These are phyloP conservation scores for Geranium rotundifolium DNA, from an alignment of 345 rosid species.

Conservation along the genomic window DNA sequence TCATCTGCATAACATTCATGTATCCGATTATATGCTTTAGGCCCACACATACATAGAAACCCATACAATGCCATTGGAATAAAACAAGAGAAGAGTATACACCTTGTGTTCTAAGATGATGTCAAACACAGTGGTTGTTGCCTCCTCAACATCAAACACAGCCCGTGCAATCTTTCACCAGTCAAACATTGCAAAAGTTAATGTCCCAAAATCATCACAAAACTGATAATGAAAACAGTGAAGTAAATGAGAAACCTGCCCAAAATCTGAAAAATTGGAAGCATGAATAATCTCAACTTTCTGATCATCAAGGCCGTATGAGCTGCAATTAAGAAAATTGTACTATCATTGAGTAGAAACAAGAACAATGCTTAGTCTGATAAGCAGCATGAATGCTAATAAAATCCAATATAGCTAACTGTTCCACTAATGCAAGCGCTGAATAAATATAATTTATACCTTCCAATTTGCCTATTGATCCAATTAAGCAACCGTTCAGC, in stretches of 20 bases:
- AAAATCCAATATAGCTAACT: too few relatives aligned
- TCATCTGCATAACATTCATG: slow-evolving; percentile 37
- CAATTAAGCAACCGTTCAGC: slow-evolving; percentile 73
- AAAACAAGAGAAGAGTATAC: background rate
- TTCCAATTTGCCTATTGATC: slow-evolving; percentile 81
- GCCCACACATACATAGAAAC: background rate
- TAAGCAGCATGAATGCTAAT: too few relatives aligned
- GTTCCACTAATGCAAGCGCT: too few relatives aligned
- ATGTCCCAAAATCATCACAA: background rate
- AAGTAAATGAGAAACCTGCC: slow-evolving; percentile 41
- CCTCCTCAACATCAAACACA: slow-evolving; percentile 85
- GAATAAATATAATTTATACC: slow-evolving; percentile 29
- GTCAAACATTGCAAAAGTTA: slow-evolving; percentile 3
- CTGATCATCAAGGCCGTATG: slow-evolving; percentile 69
- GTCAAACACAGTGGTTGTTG: slow-evolving; percentile 69
- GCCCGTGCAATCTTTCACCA: slow-evolving; percentile 67
- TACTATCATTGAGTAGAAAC: too few relatives aligned
- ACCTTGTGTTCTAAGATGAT: slow-evolving; percentile 76
- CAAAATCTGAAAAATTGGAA: slow-evolving; percentile 62
- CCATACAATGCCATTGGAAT: background rate
- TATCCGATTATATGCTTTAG: background rate
- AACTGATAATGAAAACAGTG: background rate
- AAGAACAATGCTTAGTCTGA: too few relatives aligned
- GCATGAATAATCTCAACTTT: slow-evolving; percentile 61
- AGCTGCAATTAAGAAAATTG: slow-evolving; percentile 30